These are phyloP conservation scores for Populus hybrid DNA, from an alignment of 441 rosid genomes.

Conservation along the genomic window DNA sequence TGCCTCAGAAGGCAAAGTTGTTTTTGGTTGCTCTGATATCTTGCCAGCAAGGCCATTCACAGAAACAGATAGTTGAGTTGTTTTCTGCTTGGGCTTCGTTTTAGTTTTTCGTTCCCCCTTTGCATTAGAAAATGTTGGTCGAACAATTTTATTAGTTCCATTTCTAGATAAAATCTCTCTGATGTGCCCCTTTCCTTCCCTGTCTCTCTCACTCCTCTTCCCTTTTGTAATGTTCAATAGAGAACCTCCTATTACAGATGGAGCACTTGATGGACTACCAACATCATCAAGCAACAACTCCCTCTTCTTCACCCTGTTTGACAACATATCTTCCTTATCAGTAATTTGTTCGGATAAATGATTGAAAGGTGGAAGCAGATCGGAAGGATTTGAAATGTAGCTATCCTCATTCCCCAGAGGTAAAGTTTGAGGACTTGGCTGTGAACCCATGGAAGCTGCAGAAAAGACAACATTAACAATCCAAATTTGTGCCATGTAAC, in stretches of 20 bases:
- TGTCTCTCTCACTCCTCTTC: slow-evolving; percentile 94
- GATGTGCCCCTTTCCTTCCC: slow-evolving; percentile 84
- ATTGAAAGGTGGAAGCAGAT: slow-evolving; percentile 43
- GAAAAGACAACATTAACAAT: slow-evolving; percentile 25
- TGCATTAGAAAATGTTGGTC: slow-evolving; percentile 64
- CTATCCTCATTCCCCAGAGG: slow-evolving; percentile 43
- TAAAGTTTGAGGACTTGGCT: slow-evolving; percentile 45
- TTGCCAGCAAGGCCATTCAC: slow-evolving; percentile 64
- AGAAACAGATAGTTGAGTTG: slow-evolving; percentile 69
- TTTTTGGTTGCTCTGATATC: slow-evolving; percentile 59
- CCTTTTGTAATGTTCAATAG: slow-evolving; percentile 79
- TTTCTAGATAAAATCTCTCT: slow-evolving; percentile 62
- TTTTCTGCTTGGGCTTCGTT: slow-evolving; percentile 84
- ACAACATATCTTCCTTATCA: slow-evolving; percentile 64
- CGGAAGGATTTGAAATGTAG: slow-evolving; percentile 41
- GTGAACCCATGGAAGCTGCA: slow-evolving; percentile 66
- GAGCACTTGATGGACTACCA: slow-evolving; percentile 34
- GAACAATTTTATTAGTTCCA: slow-evolving; percentile 71
- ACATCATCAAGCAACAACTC: slow-evolving; percentile 84
- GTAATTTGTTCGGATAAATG: slow-evolving; percentile 30
- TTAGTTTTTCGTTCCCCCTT: slow-evolving; percentile 89
- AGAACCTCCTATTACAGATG: slow-evolving; percentile 55
- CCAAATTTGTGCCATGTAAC: slow-evolving; percentile 1
- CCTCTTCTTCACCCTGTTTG: slow-evolving; percentile 78
- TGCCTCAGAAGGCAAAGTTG: slow-evolving; percentile 36